A percentile compares a stretch with the other conserved stretches of the same genome.
Evolutionary conservation across 1,284 basidiomycete species (phyloP).

Genomic region (Pterulicium gracile): DNA sequence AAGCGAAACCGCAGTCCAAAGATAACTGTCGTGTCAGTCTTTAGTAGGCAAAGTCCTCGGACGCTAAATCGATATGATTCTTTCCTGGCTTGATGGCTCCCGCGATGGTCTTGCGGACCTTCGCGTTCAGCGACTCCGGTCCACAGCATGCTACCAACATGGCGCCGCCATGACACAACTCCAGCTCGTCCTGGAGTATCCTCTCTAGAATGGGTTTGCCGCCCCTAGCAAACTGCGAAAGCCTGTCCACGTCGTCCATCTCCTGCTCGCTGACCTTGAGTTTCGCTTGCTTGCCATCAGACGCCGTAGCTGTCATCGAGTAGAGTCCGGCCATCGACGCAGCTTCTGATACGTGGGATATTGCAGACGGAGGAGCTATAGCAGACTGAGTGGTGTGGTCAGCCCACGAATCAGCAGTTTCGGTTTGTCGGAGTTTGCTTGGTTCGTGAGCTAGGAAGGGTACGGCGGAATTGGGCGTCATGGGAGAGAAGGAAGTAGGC

Average conservation of each 20-base stretch:
- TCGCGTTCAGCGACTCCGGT: slow-evolving; percentile 59
- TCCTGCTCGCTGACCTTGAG: slow-evolving; percentile 60
- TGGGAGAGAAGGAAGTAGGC: too few species aligned
- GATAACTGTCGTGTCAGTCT: too few species aligned
- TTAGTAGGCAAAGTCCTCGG: slow-evolving; percentile 61
- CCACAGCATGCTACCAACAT: slow-evolving; percentile 71
- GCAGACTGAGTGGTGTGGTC: too few species aligned
- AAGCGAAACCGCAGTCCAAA: too few species aligned
- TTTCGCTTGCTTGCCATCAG: slow-evolving; percentile 13
- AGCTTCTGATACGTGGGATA: too few species aligned
- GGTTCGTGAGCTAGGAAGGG: neutral
- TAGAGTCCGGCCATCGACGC: too few species aligned
- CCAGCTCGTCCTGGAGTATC: slow-evolving; percentile 60
- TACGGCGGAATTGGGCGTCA: neutral
- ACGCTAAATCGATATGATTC: slow-evolving; percentile 50
- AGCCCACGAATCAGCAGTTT: too few species aligned
- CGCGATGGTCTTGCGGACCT: slow-evolving; percentile 61
- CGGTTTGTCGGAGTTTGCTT: too few species aligned
- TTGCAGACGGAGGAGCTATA: too few species aligned
- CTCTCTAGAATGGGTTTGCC: slow-evolving; percentile 67
- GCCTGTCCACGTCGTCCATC: slow-evolving; percentile 49
- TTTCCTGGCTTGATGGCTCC: slow-evolving; percentile 51
- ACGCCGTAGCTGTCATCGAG: neutral
- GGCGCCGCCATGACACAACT: slow-evolving; percentile 35
- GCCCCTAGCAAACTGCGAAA: slow-evolving; percentile 61